Base-by-base conservation (phyloP, 169 alveolate genomes). In the Eimeria necatrix region DNA sequence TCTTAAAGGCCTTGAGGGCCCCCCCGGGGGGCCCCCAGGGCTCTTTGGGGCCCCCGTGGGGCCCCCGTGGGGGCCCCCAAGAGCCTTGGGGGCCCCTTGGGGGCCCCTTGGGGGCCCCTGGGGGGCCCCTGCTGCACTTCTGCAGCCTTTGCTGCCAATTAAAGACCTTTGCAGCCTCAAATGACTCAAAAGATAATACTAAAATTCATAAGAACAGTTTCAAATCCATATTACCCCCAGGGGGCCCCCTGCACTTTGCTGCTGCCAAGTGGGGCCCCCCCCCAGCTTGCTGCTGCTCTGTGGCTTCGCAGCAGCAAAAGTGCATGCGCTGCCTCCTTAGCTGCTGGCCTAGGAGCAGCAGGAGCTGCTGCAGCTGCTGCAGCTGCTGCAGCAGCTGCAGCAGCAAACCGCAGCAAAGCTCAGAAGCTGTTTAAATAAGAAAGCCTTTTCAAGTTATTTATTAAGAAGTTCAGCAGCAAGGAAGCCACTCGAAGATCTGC, bases 221-320 rank as follows among this genome's bases (percentile, higher is more conserved):
- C 78, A 14, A 24, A 16, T n/a, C 41, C 78, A 14, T 16, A 68
- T 16, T 68, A 14, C 41, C 14, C 41, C 78, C 12, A 68, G n/a
- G 78, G 41, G 78, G 46, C 41, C 78, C 78, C 4, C 78, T n/a
- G 12, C 78, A 16, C 32, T 68, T 68, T 68, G 78, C 78, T 68
- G 41, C n/a, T n/a, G 12, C 12, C 41, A 68, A 24, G 12, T 24
- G n/a, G 41, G n/a, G 12, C n/a, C 41, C 41, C 41, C 41, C 3
- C 41, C 41, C 41, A 32, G 41, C 41, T 2, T 32, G 41, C 41
- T 68, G 46, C 12, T 24, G 12, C 46, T 24, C 32, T 68, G 1
- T 18, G 78, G 14, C 78, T 68, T 3, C 2, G 32, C 78, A 68
- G 46, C 78, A 18, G 78, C 78, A 14, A 24, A 7, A 68, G 1